Conservation (phyloP, 2,329 filamentous ascomycete species). For the Cryoendolithus antarcticus region DNA sequence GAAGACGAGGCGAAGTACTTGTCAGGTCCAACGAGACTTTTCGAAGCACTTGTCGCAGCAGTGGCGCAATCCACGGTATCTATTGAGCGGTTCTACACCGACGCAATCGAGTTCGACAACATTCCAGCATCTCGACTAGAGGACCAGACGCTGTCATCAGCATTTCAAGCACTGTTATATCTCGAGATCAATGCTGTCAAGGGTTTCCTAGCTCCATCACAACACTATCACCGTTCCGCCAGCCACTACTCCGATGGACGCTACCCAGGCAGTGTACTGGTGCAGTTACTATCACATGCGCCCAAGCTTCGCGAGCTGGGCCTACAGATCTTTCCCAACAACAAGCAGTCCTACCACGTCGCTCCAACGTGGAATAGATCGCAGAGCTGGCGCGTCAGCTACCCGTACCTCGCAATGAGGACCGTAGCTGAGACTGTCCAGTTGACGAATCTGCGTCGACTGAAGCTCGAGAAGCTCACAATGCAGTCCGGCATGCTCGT, state of each 20-base stretch:
- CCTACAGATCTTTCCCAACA: conserved; percentile 16
- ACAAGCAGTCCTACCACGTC: conserved; percentile 12
- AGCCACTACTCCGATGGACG: neutral
- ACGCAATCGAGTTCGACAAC: conserved; percentile 21
- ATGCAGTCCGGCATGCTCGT: conserved; percentile 11
- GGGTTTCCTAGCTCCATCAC: neutral
- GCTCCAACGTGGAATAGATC: conserved; percentile 10
- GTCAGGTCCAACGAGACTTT: conserved; percentile 15
- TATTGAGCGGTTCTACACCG: conserved; percentile 21
- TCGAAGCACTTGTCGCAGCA: conserved; percentile 15
- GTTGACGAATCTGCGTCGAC: conserved; percentile 12
- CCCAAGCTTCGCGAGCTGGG: conserved; percentile 15
- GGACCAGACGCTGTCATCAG: conserved; percentile 9
- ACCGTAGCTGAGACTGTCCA: conserved; percentile 7
- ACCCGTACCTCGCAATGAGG: conserved; percentile 12
- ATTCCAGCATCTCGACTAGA: conserved; percentile 9
- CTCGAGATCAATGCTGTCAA: conserved; percentile 17
- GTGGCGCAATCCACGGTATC: conserved; percentile 6
- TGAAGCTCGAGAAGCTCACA: conserved; percentile 21
- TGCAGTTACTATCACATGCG: conserved; percentile 9
- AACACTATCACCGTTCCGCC: neutral
- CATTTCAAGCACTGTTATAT: conserved; percentile 16
- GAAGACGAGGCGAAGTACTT: conserved; percentile 8
- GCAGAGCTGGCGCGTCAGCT: conserved; percentile 12
- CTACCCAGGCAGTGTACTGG: too few species aligned